Evolutionary conservation across 495 filamentous ascomycete species (phyloP), one percentile per base, ranked within the genome.

Genomic region (Trypethelium eluteriae): DNA sequence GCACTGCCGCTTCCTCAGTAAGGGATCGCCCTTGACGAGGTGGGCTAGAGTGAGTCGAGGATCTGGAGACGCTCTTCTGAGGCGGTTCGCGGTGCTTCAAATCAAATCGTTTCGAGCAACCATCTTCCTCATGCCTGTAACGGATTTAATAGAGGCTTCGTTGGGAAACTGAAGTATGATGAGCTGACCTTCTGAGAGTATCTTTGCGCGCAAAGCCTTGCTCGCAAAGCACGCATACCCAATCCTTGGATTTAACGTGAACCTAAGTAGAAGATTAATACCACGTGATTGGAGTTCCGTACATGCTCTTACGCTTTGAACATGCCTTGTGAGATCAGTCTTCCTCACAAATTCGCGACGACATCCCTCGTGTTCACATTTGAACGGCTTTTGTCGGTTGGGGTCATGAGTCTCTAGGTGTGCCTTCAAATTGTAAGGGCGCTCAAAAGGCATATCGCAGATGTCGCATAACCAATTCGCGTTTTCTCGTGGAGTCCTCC

Each of bases 401-500:
- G 92, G 88, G 75, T 96, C 86, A 77, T 98, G 93, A 7, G 86
- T 93, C 73, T 94, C 91, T 81, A 94, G 82, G 76, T 98, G 93
- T 64, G 90, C 87, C 73, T 89, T 91, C 76, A 88, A 91, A 78
- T 98, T 98, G 78, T 93, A 97, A 72, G 86, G 89, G 63, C 93
- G 79, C 67, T 90, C 90, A 74, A 97, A 98, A 7, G 86, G 82
- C 76, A 86, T 88, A 34, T 88, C 88, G 75, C 93, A 98, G 11
- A 87, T 76, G 35, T 84, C 79, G 74, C 93, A 98, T 66, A 86
- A 76, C 73, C 86, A 89, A 65, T 88, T 92, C 49, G 90, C 89
- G 76, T 91, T 87, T 67, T 88, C 88, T 61, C 53, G n/a, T 9
- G 53, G 53, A 10, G 53, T 59, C 14, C 53, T 59, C 32, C 32